Evolutionary conservation across 1,139 yeast species (phyloP).

Genomic region (Yamadazyma atmosphaerica): DNA sequence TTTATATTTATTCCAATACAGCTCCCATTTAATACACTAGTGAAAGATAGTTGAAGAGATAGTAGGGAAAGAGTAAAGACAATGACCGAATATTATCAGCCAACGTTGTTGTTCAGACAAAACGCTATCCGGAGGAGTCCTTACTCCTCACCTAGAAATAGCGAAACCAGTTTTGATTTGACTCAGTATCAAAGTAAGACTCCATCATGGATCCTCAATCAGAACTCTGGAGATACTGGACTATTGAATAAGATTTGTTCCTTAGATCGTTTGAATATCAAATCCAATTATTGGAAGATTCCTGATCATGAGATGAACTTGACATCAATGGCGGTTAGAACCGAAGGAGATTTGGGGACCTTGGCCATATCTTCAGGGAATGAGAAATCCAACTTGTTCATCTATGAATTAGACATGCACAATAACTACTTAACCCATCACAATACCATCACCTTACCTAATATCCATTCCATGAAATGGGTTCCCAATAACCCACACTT

Average conservation of each 20-base stretch:
- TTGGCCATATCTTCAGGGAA: constrained; percentile 70
- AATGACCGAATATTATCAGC: constrained; percentile 43
- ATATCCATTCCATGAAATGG: constrained; percentile 69
- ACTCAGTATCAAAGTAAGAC: constrained; percentile 8
- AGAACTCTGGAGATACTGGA: constrained; percentile 29
- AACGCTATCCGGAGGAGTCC: constrained; percentile 43
- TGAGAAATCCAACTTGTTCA: constrained; percentile 54
- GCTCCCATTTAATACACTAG: too few relatives aligned
- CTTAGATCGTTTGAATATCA: constrained; percentile 42
- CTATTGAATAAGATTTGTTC: constrained; percentile 43
- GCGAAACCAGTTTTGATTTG: constrained; percentile 12
- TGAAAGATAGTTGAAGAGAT: background rate
- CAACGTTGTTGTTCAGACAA: constrained; percentile 44
- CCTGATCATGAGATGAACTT: constrained; percentile 60
- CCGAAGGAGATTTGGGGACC: constrained; percentile 28
- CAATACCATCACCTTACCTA: constrained; percentile 71
- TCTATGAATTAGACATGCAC: constrained; percentile 55
- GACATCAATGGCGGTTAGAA: constrained; percentile 48
- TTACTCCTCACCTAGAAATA: constrained; percentile 29
- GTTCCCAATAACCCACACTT: constrained; percentile 37
- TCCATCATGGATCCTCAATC: constrained; percentile 28
- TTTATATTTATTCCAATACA: too few relatives aligned
- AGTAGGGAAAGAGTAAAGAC: background rate
- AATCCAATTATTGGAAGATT: constrained; percentile 70
- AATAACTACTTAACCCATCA: constrained; percentile 62